Base-by-base conservation (phyloP, 495 filamentous ascomycete genomes). In the Glarea lozoyensis region DNA sequence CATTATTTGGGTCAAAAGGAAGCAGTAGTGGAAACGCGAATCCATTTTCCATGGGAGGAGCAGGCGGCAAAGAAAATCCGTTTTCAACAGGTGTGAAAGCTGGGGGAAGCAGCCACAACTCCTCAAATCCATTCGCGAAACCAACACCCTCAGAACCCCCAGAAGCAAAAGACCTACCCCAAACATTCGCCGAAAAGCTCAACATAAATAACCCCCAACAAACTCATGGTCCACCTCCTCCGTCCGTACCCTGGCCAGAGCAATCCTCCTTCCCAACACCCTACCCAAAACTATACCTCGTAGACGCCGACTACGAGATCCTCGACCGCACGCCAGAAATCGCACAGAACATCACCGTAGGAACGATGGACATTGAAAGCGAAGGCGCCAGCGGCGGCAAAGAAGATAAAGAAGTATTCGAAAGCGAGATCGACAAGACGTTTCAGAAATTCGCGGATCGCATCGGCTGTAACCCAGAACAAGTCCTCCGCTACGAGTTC, bases 361-460 rank as follows among this genome's bases (percentile, higher is more conserved):
- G 65, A 23, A 73, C 68, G 37, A 65, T 72, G 37, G 66, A 71
- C 23, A 69, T 83, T 46, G 79, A 86, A 45, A 65, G 75, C 45
- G 68, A 49, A 3, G 60, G 67, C 29, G 56, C 57, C 2, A 55
- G 58, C 12, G 66, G 61, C n/a, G 64, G 64, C 3, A 75, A 77
- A n/a, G 82, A 89, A 37, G 78, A 86, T 43, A 88, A 84, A 59
- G 86, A 88, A 24, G 76, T 80, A 0, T 93, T 86, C 58, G 90
- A 96, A 55, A 86, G 80, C 18, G 72, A 63, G 25, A 73, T 93
- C 56, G 92, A 98, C 67, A 84, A 79, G 35, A 79, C 81, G 0
- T 99, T 99, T 66, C 88, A 94, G 59, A 81, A 78, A 42, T 88
- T 99, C 59, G 89, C 93, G 0, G 88, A 88, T 53, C 68, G 88